These are phyloP conservation scores for Neurospora sp. DNA, from an alignment of 495 filamentous ascomycete genomes.

Conservation along the genomic window DNA sequence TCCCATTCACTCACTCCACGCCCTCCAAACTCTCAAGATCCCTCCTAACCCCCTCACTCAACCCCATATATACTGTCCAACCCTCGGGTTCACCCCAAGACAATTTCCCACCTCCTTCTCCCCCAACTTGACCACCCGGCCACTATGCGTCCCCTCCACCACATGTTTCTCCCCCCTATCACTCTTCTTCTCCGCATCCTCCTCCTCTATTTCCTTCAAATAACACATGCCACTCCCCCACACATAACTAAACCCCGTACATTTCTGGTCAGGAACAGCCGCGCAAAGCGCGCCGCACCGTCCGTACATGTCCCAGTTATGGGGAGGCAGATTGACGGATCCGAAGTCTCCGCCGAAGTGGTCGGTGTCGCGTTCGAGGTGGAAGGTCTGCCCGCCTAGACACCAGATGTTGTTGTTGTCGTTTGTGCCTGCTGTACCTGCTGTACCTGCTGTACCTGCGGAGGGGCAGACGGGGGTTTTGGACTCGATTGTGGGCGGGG, in stretches of 20 bases:
- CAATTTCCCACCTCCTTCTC: neutral
- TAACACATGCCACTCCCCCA: neutral
- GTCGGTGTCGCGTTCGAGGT: neutral
- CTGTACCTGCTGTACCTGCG: neutral
- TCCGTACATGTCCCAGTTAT: neutral
- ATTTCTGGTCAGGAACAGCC: neutral
- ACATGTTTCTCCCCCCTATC: neutral
- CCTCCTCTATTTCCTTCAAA: neutral
- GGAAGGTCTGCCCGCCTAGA: neutral
- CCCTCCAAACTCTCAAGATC: neutral
- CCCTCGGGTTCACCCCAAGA: neutral
- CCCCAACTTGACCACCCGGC: neutral
- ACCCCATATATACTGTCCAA: neutral
- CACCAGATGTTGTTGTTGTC: neutral
- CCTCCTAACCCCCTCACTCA: neutral
- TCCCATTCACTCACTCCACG: neutral
- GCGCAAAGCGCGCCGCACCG: neutral
- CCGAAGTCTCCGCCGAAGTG: neutral
- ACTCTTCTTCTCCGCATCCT: neutral
- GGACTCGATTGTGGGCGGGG: neutral
- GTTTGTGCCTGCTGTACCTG: neutral
- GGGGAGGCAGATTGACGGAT: neutral
- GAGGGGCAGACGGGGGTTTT: neutral
- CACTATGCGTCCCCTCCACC: neutral
- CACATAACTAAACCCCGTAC: neutral